These are phyloP conservation scores for Fonsecaea monophora DNA, from an alignment of 2,329 filamentous ascomycete genomes.

Conservation along the genomic window DNA sequence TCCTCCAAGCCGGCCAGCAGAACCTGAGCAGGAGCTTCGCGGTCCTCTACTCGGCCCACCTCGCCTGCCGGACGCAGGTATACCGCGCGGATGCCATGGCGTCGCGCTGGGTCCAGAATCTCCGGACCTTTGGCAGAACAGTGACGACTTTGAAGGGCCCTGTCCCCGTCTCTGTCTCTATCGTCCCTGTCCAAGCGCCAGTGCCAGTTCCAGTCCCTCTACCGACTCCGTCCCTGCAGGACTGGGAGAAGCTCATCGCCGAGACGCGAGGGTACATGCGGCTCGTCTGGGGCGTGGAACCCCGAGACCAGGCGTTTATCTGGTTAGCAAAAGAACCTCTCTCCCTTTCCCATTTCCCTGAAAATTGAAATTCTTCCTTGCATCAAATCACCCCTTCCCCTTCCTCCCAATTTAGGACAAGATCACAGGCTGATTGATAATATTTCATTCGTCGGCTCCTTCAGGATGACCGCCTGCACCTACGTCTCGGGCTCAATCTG, in stretches of 20 bases:
- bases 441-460: background rate
- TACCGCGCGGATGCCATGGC: constrained; percentile 20
- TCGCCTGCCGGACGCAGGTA: constrained; percentile 22
- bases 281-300: constrained; percentile 23
- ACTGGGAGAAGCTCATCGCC: constrained; percentile 15
- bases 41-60: constrained; percentile 15
- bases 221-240: constrained; percentile 18
- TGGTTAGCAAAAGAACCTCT: constrained; percentile 5
- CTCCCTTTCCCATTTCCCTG: constrained; percentile 7
- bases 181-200: too few species aligned
- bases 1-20: constrained; percentile 2
- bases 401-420: too few species aligned
- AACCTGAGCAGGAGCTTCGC: constrained; percentile 17
- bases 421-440: constrained; percentile 16
- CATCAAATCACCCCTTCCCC: too few species aligned
- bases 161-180: too few species aligned
- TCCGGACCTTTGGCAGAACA: constrained; percentile 15
- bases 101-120: constrained; percentile 3
- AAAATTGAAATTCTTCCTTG: too few species aligned
- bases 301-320: constrained; percentile 8
- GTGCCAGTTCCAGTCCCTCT: constrained; percentile 9
- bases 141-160: constrained; percentile 4
- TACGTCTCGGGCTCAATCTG: constrained; percentile 31
- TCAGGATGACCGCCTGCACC: constrained; percentile 30
- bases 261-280: constrained; percentile 25